These are phyloP conservation scores for Quercus wislizeni DNA, from an alignment of 306 rosid genomes.

Conservation along the genomic window DNA sequence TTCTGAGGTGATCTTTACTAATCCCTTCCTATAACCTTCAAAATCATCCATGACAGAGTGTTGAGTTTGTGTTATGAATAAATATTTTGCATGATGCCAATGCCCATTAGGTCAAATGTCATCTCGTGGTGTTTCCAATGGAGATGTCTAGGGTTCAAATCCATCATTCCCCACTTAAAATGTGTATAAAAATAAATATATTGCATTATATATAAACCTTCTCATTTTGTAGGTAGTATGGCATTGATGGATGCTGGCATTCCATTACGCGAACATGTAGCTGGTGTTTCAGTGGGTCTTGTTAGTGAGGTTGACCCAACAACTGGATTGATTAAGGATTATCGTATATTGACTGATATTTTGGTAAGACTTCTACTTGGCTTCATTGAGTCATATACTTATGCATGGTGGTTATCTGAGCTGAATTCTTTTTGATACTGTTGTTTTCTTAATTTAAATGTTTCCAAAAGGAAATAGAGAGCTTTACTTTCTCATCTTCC, in stretches of 20 bases:
- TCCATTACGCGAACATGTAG: conserved; percentile 84
- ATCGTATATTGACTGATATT: conserved; percentile 93
- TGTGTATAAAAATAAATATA: background rate
- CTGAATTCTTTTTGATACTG: conserved; percentile 4
- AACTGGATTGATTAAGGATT: conserved; percentile 68
- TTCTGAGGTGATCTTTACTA: background rate
- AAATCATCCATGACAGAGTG: background rate
- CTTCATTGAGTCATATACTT: conserved; percentile 12
- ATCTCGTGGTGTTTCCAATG: too few species aligned
- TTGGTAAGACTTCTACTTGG: conserved; percentile 54
- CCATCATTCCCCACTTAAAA: too few species aligned
- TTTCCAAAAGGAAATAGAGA: background rate
- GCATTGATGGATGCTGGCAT: conserved; percentile 98
- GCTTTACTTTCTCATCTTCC: background rate
- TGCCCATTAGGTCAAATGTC: too few species aligned
- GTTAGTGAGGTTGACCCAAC: conserved; percentile 74
- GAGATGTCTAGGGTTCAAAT: too few species aligned
- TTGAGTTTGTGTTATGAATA: background rate
- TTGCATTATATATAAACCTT: conserved; percentile 13
- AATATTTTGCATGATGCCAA: background rate
- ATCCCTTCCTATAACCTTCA: background rate
- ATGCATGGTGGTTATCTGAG: conserved; percentile 16
- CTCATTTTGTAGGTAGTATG: conserved; percentile 64
- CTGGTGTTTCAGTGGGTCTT: conserved; percentile 97
- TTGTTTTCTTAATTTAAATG: background rate